A percentile compares a stretch with the other conserved stretches of the same genome.
phyloP scores from a whole-genome alignment of 768 basidiomycete genomes.

The Cystofilobasidium bisporidii region DNA sequence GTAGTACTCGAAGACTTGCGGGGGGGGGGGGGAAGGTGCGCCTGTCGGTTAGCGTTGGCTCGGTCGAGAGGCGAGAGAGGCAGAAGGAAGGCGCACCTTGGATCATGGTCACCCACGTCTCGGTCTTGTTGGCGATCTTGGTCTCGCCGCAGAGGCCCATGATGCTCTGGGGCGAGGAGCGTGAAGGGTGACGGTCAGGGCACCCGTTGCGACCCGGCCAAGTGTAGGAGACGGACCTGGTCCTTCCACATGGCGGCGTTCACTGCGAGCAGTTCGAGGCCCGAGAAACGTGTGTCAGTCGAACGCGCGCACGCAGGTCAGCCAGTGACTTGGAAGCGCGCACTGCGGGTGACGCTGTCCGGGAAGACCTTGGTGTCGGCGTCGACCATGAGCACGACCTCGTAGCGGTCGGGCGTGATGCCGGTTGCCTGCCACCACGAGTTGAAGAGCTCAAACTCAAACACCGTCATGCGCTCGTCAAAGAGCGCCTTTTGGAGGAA shows the following conservation, averaged over 20 bases:
- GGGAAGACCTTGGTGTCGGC: conserved; percentile 86
- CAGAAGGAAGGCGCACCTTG: conserved; percentile 58
- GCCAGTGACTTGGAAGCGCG: no score
- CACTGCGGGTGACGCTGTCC: conserved; percentile 86
- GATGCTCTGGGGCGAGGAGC: conserved; percentile 90
- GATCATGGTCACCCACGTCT: conserved; percentile 99
- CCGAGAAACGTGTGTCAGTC: no score
- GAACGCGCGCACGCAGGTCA: no score
- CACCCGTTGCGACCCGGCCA: no score
- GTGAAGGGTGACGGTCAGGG: no score
- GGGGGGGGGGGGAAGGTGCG: no score
- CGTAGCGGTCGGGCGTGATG: conserved; percentile 89
- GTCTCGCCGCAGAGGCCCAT: conserved; percentile 99
- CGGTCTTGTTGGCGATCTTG: conserved; percentile 98
- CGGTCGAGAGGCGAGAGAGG: background rate
- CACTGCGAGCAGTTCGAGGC: no score
- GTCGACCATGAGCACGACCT: conserved; percentile 67
- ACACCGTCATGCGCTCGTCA: conserved; percentile 98
- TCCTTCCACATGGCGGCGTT: conserved; percentile 93
- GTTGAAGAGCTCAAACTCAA: conserved; percentile 99
- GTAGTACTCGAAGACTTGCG: conserved; percentile 99
- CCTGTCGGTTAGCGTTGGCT: background rate
- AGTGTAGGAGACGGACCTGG: no score
- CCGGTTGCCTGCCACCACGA: conserved; percentile 90
- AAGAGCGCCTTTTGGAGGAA: conserved; percentile 99